phyloP scores from a whole-genome alignment of 2,329 filamentous ascomycete species.

The Zymoseptoria pseudotritici region DNA sequence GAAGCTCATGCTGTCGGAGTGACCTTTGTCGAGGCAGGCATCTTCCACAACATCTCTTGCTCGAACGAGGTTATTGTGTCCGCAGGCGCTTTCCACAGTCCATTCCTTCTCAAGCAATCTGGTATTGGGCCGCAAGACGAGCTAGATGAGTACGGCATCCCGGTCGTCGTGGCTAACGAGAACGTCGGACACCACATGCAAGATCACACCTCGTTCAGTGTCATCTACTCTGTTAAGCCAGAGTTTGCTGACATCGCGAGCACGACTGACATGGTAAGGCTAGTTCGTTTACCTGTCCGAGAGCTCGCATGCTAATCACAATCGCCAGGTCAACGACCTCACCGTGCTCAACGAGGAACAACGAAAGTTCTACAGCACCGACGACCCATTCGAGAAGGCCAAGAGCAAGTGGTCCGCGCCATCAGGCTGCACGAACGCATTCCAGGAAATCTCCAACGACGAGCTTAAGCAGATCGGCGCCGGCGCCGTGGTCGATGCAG shows the following conservation, averaged over 20 bases:
- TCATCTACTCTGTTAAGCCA: constrained; percentile 21
- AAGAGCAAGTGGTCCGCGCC: constrained; percentile 13
- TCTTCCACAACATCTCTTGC: constrained; percentile 15
- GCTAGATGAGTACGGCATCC: constrained; percentile 48
- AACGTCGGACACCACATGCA: constrained; percentile 59
- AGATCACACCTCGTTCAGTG: constrained; percentile 46
- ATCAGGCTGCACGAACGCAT: constrained; percentile 13
- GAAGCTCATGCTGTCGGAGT: constrained; percentile 8
- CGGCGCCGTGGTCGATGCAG: constrained; percentile 7
- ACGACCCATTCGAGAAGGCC: neutral
- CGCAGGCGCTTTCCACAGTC: constrained; percentile 54
- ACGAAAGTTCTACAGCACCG: constrained; percentile 6
- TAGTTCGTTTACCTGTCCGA: neutral
- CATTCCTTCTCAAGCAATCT: constrained; percentile 57
- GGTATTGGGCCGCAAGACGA: constrained; percentile 52
- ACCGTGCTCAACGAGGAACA: constrained; percentile 8
- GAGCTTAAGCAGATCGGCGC: constrained; percentile 9
- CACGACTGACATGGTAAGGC: constrained; percentile 6
- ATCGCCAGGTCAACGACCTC: constrained; percentile 5
- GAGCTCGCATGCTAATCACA: neutral
- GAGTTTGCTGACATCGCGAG: constrained; percentile 9
- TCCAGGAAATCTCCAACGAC: constrained; percentile 10
- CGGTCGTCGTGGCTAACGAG: constrained; percentile 48
- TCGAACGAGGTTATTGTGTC: constrained; percentile 40
- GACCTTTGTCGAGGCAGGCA: constrained; percentile 10